Base-by-base conservation (phyloP, 2,329 filamentous ascomycete species). In the Capronia epimyces region DNA sequence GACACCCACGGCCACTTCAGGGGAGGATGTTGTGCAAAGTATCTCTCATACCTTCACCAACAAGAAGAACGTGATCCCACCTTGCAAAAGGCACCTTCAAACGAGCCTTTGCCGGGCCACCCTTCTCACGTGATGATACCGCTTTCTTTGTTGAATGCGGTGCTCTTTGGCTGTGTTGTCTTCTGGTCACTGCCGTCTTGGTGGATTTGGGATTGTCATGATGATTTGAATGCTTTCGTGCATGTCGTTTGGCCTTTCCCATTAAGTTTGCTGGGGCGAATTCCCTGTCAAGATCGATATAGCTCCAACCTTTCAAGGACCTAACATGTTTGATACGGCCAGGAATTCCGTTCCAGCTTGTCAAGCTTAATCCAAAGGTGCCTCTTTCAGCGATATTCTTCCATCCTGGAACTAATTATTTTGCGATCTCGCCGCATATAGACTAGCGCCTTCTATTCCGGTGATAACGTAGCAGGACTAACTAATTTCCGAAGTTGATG, bases 1-100 rank as follows among this genome's bases (percentile, higher is more conserved):
- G 34, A 3, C 12, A 3, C 3, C 29, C n/a, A 3, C 13, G 7
- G 12, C 29, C n/a, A n/a, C 29, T 32, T 3, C 6, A 12, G 7
- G 13, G 29, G 3, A 32, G 29, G 12, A 32, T 27, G 29, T 12
- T 3, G 29, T 32, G 29, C 13, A 32, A 6, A n/a, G 27, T 27
- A 27, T 47, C 27, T 32, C 10, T 60, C 68, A 62, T 53, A 71
- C 71, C 71, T 64, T 74, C 71, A 12, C 71, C 71, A 59, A 74
- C 59, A 22, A 73, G 60, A 21, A 74, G 60, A 39, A 74, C 65
- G 40, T 69, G 65, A 64, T 74, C 71, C 18, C 59, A 63, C 42
- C 59, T 66, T 29, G 65, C 58, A 57, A 73, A 74, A 1, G 71
- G 71, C 20, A 60, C 49, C 40, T 58, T 60, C 9, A 42, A 5